Evolutionary conservation across 2,329 filamentous ascomycete species (phyloP).

Genomic region (Conoideocrella luteorostrata): DNA sequence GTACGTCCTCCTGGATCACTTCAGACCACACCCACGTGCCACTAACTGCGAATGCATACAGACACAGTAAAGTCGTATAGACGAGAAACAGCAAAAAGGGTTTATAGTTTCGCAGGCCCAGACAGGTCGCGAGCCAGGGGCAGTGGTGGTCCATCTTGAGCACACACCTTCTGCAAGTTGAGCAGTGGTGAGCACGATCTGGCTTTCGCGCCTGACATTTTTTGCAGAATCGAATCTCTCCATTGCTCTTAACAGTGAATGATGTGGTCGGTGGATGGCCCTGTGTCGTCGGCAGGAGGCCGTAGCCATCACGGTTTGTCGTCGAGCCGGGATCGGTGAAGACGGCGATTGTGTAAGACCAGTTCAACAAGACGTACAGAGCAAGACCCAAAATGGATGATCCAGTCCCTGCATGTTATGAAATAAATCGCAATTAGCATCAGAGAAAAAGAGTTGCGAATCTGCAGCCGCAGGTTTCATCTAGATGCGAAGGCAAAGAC

Average conservation of each 20-base stretch:
- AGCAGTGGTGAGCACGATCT: slow-evolving; percentile 94
- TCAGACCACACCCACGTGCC: slow-evolving; percentile 80
- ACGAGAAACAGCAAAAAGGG: slow-evolving; percentile 86
- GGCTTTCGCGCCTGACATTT: slow-evolving; percentile 95
- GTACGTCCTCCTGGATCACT: slow-evolving; percentile 61
- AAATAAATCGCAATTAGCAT: not conserved
- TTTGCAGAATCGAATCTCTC: slow-evolving; percentile 86
- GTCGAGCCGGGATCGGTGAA: slow-evolving; percentile 82
- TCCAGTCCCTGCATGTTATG: slow-evolving; percentile 39
- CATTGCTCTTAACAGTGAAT: slow-evolving; percentile 88
- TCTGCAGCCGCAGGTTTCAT: too few species aligned
- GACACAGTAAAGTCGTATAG: slow-evolving; percentile 82
- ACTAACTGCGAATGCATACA: slow-evolving; percentile 71
- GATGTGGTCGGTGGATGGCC: slow-evolving; percentile 55
- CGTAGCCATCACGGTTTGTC: slow-evolving; percentile 63
- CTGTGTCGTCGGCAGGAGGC: slow-evolving; percentile 62
- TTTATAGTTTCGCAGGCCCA: slow-evolving; percentile 93
- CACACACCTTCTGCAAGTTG: slow-evolving; percentile 86
- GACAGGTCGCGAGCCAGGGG: slow-evolving; percentile 93
- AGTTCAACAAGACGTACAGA: slow-evolving; percentile 75
- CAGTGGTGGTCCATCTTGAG: slow-evolving; percentile 99
- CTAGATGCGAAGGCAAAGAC: not conserved
- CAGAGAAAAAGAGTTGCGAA: too few species aligned
- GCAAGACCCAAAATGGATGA: slow-evolving; percentile 59
- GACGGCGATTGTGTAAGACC: slow-evolving; percentile 86